phyloP scores from a whole-genome alignment of 805 yeast species.

The Groenewaldozyma tartarivorans region DNA sequence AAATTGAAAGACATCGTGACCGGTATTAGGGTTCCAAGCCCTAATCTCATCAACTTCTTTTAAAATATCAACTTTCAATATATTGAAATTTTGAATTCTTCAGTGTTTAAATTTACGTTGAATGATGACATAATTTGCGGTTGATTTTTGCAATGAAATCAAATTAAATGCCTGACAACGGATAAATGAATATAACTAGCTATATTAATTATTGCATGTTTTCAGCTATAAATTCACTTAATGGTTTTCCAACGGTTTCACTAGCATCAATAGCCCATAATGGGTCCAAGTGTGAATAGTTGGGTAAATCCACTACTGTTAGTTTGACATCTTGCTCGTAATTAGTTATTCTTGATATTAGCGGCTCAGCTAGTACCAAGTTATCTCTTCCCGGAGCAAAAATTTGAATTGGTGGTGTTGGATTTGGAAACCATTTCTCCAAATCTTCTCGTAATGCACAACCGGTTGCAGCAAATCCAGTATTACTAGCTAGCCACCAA shows the following conservation, averaged over 20 bases:
- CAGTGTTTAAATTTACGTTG: neutral
- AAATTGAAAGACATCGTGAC: no score
- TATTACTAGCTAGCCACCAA: conserved; percentile 71
- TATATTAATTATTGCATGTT: conserved; percentile 4
- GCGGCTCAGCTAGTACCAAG: conserved; percentile 65
- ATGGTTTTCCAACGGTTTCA: conserved; percentile 48
- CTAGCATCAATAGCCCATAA: conserved; percentile 81
- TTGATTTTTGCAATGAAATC: conserved; percentile 6
- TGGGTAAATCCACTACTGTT: conserved; percentile 35
- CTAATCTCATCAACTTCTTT: no score
- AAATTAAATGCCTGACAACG: neutral
- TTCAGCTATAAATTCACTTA: conserved; percentile 23
- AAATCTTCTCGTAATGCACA: conserved; percentile 45
- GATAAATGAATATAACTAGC: no score
- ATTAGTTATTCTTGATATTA: conserved; percentile 53
- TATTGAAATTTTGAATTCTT: no score
- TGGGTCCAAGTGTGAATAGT: conserved; percentile 82
- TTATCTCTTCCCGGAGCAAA: conserved; percentile 67
- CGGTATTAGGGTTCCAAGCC: no score
- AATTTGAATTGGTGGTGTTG: conserved; percentile 48
- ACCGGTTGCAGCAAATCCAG: conserved; percentile 41
- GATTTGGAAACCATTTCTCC: conserved; percentile 30
- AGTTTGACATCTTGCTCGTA: conserved; percentile 38
- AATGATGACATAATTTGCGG: conserved; percentile 17
- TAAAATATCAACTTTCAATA: no score